Conservation (phyloP, 2,329 filamentous ascomycete species). For the Talaromyces sp. region DNA sequence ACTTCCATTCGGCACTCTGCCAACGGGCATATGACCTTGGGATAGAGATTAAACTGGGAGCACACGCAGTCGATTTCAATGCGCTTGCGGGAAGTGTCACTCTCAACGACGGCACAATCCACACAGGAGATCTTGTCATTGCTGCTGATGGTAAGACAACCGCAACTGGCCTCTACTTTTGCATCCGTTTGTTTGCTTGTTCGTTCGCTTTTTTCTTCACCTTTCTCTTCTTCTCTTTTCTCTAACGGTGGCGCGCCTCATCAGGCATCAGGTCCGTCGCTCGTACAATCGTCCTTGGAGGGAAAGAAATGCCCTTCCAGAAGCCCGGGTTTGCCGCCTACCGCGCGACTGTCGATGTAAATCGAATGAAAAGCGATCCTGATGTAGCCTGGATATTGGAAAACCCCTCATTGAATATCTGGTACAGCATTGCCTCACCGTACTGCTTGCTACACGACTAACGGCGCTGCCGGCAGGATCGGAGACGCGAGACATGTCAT, state of each 20-base stretch:
- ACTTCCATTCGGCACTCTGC: conserved; percentile 32
- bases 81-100: neutral
- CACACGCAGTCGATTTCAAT: neutral
- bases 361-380: conserved; percentile 30
- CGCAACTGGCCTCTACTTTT: too few species aligned
- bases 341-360: conserved; percentile 34
- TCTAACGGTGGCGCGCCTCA: neutral
- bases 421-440: conserved; percentile 17
- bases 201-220: too few species aligned
- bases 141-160: conserved; percentile 10
- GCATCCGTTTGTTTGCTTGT: too few species aligned
- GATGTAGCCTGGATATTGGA: conserved; percentile 36
- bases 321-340: conserved; percentile 38
- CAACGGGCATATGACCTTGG: conserved; percentile 2
- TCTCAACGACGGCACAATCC: neutral
- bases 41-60: conserved; percentile 6
- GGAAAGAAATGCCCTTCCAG: conserved; percentile 41
- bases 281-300: conserved; percentile 25
- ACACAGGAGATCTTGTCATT: conserved; percentile 3
- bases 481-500: conserved; percentile 60
- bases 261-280: conserved; percentile 9
- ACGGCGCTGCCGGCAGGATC: too few species aligned
- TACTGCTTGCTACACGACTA: neutral
- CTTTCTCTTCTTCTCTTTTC: neutral
- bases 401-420: conserved; percentile 35